phyloP scores from a whole-genome alignment of 1,284 basidiomycete genomes.

The Phylloboletellus chloephorus region DNA sequence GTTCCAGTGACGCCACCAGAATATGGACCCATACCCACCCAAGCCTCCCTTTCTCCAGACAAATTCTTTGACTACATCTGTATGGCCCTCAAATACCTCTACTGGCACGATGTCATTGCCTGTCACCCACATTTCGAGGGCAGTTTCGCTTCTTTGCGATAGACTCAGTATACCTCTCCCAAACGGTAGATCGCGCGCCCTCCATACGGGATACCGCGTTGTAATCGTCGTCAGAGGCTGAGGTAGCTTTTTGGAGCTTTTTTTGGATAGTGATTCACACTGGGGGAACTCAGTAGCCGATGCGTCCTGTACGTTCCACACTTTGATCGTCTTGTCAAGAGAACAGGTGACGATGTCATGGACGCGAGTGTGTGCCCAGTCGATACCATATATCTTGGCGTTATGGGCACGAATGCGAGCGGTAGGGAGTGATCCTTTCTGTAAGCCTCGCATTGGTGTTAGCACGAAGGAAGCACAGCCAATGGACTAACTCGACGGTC shows the following conservation, averaged over 20 bases:
- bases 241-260: constrained; percentile 9
- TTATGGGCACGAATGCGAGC: constrained; percentile 73
- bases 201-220: constrained; percentile 90
- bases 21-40: constrained; percentile 35
- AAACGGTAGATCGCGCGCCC: constrained; percentile 90
- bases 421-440: constrained; percentile 88
- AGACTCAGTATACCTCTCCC: constrained; percentile 86
- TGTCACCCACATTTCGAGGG: constrained; percentile 79
- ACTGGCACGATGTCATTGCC: constrained; percentile 50
- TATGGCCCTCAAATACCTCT: constrained; percentile 82
- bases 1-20: background rate
- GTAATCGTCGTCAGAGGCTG: constrained; percentile 57
- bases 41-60: constrained; percentile 79
- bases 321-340: constrained; percentile 87
- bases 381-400: constrained; percentile 92
- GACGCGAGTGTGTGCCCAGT: constrained; percentile 78
- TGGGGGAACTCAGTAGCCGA: constrained; percentile 16
- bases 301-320: constrained; percentile 57
- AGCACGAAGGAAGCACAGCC: background rate
- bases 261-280: constrained; percentile 14
- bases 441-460: constrained; percentile 8
- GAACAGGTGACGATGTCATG: constrained; percentile 88
- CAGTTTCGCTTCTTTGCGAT: constrained; percentile 84
- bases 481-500: constrained; percentile 63
- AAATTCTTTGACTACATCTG: constrained; percentile 95